phyloP scores from a whole-genome alignment of 768 basidiomycete species.

The Tricholoma furcatifolium region DNA sequence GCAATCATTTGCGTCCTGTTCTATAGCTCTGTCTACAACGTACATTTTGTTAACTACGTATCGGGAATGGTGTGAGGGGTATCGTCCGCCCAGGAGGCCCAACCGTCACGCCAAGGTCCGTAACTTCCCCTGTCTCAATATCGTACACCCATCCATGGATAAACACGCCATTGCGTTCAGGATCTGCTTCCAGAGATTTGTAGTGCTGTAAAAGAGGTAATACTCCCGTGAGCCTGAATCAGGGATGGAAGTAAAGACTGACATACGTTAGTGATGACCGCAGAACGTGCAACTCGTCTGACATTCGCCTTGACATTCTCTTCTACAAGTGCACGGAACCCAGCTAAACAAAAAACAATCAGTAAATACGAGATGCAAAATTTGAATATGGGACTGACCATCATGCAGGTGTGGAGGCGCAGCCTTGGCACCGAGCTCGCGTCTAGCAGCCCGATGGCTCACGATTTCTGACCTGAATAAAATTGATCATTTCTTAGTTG shows the following conservation, averaged over 20 bases:
- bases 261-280: constrained; percentile 19
- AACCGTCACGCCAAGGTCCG: constrained; percentile 20
- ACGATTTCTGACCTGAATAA: constrained; percentile 31
- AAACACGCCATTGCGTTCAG: constrained; percentile 12
- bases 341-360: constrained; percentile 23
- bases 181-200: constrained; percentile 1
- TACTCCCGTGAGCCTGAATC: background rate
- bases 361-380: background rate
- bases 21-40: background rate
- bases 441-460: constrained; percentile 25
- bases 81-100: constrained; percentile 18
- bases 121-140: constrained; percentile 22
- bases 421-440: constrained; percentile 17
- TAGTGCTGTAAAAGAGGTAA: constrained; percentile 4
- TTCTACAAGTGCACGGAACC: constrained; percentile 42
- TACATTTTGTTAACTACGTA: constrained; percentile 3
- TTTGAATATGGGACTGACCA: constrained; percentile 1
- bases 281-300: constrained; percentile 16
- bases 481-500: background rate
- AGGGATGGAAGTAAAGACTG: background rate
- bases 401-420: constrained; percentile 31
- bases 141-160: constrained; percentile 27
- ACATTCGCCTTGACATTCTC: constrained; percentile 37
- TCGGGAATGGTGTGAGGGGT: constrained; percentile 18
- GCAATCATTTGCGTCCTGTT: too few relatives aligned